These are phyloP conservation scores for Harringtonia lauricola DNA, from an alignment of 2,329 filamentous ascomycete species.

Conservation along the genomic window DNA sequence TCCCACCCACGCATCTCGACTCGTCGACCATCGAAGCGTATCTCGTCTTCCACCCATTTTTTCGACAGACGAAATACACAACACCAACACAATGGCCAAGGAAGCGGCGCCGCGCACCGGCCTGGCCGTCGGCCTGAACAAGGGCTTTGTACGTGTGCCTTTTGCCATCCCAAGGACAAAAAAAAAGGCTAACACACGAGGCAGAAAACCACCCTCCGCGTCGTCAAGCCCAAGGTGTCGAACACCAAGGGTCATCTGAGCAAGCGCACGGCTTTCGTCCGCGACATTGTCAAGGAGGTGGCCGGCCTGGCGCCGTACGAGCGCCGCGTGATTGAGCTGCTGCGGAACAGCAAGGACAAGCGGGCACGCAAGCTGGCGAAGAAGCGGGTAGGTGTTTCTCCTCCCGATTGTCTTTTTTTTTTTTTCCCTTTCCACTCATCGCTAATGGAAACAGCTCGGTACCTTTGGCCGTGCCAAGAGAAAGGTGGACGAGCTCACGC, in stretches of 20 bases:
- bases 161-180: neutral
- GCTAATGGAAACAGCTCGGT: constrained; percentile 88
- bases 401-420: constrained; percentile 9
- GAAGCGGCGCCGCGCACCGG: constrained; percentile 46
- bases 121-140: constrained; percentile 52
- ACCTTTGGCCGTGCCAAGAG: constrained; percentile 98
- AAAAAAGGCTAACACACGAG: no score
- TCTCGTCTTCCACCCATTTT: neutral
- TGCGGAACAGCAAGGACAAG: constrained; percentile 99
- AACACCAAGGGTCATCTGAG: constrained; percentile 90
- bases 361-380: constrained; percentile 97
- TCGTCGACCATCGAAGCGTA: no score
- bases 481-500: constrained; percentile 99
- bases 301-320: constrained; percentile 91
- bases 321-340: constrained; percentile 96
- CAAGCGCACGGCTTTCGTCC: constrained; percentile 94
- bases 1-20: no score
- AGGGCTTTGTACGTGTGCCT: constrained; percentile 19
- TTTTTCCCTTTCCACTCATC: constrained; percentile 2
- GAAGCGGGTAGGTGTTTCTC: constrained; percentile 70
- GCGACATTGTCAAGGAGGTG: constrained; percentile 97
- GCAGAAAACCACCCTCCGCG: constrained; percentile 73
- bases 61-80: constrained; percentile 13
- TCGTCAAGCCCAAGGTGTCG: constrained; percentile 67
- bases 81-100: constrained; percentile 43